Percentiles rank a stretch among this genome's conserved stretches.
Conservation (phyloP, 2,329 filamentous ascomycete genomes). For the Geosmithia putterillii region DNA sequence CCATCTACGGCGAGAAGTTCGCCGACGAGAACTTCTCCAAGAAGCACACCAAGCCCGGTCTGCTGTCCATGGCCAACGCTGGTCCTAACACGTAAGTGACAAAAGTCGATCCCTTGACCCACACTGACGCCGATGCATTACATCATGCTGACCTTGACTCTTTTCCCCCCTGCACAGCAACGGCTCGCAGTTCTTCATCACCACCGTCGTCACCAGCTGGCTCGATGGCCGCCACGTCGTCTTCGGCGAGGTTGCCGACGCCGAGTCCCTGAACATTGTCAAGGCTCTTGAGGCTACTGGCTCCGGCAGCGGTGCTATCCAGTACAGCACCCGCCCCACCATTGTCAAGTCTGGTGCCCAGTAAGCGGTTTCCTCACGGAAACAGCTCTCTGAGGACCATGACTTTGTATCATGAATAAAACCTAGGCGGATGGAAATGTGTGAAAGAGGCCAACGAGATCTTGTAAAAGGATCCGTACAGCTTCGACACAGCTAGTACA, state of each 20-base stretch:
- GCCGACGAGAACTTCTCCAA: slow-evolving; percentile 80
- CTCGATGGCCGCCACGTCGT: slow-evolving; percentile 75
- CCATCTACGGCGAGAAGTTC: slow-evolving; percentile 94
- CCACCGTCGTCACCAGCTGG: slow-evolving; percentile 82
- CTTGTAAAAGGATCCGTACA: not conserved
- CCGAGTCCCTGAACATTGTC: slow-evolving; percentile 37
- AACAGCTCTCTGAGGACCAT: not conserved
- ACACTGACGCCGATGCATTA: not conserved
- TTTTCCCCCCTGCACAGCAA: slow-evolving; percentile 50
- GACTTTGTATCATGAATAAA: slow-evolving; percentile 7
- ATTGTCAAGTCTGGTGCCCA: slow-evolving; percentile 37
- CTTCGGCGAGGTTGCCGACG: slow-evolving; percentile 60
- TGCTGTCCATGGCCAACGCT: slow-evolving; percentile 92
- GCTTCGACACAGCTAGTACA: not conserved
- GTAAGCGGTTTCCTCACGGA: slow-evolving; percentile 2
- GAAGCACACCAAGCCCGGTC: slow-evolving; percentile 62
- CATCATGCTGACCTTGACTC: not conserved
- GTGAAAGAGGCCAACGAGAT: not conserved
- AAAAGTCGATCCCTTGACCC: not conserved
- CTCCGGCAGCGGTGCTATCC: slow-evolving; percentile 38
- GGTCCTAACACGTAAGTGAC: slow-evolving; percentile 73
- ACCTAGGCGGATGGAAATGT: not conserved
- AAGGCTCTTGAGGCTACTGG: slow-evolving; percentile 50
- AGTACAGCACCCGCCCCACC: slow-evolving; percentile 44
- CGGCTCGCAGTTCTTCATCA: slow-evolving; percentile 96